phyloP scores from a whole-genome alignment of 192 early-diverging fungal genomes.

The Diversispora eburnea region DNA sequence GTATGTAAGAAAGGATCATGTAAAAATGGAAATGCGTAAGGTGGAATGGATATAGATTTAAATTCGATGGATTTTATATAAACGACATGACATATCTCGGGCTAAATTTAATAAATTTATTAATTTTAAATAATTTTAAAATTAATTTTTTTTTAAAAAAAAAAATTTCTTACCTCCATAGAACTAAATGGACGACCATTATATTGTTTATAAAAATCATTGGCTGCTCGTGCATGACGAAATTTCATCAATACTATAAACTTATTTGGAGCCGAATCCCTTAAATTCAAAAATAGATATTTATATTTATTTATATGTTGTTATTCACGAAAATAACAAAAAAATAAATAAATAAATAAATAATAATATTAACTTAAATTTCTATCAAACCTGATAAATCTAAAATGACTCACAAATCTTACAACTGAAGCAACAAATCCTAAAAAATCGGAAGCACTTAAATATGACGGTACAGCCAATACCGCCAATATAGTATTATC shows the following conservation, averaged over 20 bases:
- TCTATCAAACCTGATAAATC: constrained; percentile 54
- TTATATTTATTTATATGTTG: background rate
- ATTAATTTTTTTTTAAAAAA: background rate
- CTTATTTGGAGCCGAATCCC: constrained; percentile 80
- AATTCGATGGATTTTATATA: constrained; percentile 72
- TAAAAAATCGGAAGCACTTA: constrained; percentile 87
- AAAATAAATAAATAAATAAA: background rate
- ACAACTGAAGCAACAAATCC: constrained; percentile 72
- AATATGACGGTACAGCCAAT: constrained; percentile 84
- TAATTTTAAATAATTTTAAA: background rate
- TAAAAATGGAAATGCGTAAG: constrained; percentile 56
- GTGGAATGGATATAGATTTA: constrained; percentile 54
- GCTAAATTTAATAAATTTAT: constrained; percentile 33
- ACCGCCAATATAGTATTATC: constrained; percentile 38
- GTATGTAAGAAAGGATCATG: constrained; percentile 45
- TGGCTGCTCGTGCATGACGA: constrained; percentile 51
- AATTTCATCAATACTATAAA: constrained; percentile 89
- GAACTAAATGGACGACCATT: constrained; percentile 85
- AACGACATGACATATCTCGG: constrained; percentile 79
- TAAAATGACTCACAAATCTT: constrained; percentile 69
- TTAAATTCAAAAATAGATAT: constrained; percentile 31
- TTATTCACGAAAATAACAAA: background rate
- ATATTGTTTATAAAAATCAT: constrained; percentile 70
- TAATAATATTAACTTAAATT: background rate
- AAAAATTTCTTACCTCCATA: constrained; percentile 54